These are phyloP conservation scores for Verticillium zaregamsianum DNA, from an alignment of 2,329 filamentous ascomycete genomes.

Conservation along the genomic window DNA sequence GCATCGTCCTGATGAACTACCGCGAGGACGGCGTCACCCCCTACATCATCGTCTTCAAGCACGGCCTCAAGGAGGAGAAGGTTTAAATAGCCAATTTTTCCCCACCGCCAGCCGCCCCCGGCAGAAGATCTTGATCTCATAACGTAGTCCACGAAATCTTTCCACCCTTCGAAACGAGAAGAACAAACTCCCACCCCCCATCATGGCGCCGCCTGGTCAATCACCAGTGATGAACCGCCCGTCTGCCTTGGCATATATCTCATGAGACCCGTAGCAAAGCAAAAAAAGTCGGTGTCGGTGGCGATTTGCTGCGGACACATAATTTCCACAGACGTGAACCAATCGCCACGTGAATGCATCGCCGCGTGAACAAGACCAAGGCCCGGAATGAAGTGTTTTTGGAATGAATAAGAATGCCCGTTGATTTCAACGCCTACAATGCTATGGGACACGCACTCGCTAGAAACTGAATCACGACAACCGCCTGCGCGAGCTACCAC, in stretches of 20 bases:
- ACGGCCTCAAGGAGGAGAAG: slow-evolving; percentile 86
- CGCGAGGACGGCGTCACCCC: slow-evolving; percentile 93
- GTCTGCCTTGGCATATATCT: slow-evolving; percentile 16
- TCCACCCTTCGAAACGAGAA: not conserved
- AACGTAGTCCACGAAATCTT: not conserved
- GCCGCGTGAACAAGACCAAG: too few relatives aligned
- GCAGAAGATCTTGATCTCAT: not conserved
- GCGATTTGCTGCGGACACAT: slow-evolving; percentile 3
- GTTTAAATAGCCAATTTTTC: slow-evolving; percentile 55
- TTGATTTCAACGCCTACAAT: slow-evolving; percentile 7
- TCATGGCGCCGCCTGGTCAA: not conserved
- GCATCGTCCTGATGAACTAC: slow-evolving; percentile 93
- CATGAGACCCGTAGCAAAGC: slow-evolving; percentile 13
- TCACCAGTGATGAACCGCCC: slow-evolving; percentile 9
- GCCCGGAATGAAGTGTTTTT: too few relatives aligned
- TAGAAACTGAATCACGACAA: not conserved
- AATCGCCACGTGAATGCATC: too few relatives aligned
- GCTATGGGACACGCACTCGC: not conserved
- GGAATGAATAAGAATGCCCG: not conserved
- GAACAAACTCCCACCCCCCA: not conserved
- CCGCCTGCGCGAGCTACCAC: slow-evolving; percentile 24
- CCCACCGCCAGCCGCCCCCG: not conserved
- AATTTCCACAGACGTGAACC: slow-evolving; percentile 6
- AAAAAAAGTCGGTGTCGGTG: slow-evolving; percentile 10
- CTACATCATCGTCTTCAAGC: slow-evolving; percentile 90